These are phyloP conservation scores for Acarospora socialis DNA, from an alignment of 2,329 filamentous ascomycete species.

Conservation along the genomic window DNA sequence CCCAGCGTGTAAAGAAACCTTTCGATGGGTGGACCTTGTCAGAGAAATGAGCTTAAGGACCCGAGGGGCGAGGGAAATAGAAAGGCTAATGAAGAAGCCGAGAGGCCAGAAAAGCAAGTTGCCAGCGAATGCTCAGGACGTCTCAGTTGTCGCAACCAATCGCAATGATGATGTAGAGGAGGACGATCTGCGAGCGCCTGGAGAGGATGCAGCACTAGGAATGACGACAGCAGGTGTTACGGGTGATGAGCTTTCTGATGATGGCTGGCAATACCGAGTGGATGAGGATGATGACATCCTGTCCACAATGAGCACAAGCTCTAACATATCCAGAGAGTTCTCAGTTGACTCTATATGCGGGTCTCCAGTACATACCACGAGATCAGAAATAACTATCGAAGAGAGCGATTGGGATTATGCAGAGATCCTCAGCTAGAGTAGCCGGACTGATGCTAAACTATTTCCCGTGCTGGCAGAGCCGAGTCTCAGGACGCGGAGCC, in stretches of 20 bases:
- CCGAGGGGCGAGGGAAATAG: conserved; percentile 55
- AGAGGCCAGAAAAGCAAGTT: conserved; percentile 18
- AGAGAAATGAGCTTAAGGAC: conserved; percentile 65
- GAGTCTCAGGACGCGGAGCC: too few relatives aligned
- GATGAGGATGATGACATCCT: conserved; percentile 16
- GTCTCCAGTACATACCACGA: conserved; percentile 9
- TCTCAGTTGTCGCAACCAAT: conserved; percentile 7
- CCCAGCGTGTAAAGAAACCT: conserved; percentile 47
- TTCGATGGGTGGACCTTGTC: conserved; percentile 65
- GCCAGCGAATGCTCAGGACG: conserved; percentile 15
- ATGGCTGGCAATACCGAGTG: conserved; percentile 23
- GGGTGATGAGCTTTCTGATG: conserved; percentile 19
- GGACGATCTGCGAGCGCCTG: conserved; percentile 1
- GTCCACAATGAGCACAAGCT: conserved; percentile 16
- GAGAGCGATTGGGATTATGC: conserved; percentile 41
- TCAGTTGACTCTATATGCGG: conserved; percentile 16
- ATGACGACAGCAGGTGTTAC: conserved; percentile 11
- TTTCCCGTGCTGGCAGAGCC: too few relatives aligned
- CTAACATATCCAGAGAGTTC: too few relatives aligned
- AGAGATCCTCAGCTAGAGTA: conserved; percentile 26
- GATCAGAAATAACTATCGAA: conserved; percentile 33
- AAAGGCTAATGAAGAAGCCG: conserved; percentile 49
- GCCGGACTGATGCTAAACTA: conserved; percentile 13
- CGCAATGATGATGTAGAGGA: conserved; percentile 11
- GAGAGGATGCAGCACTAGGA: neutral